phyloP scores from a whole-genome alignment of 306 rosid genomes.

The Acacia melanoxylon region DNA sequence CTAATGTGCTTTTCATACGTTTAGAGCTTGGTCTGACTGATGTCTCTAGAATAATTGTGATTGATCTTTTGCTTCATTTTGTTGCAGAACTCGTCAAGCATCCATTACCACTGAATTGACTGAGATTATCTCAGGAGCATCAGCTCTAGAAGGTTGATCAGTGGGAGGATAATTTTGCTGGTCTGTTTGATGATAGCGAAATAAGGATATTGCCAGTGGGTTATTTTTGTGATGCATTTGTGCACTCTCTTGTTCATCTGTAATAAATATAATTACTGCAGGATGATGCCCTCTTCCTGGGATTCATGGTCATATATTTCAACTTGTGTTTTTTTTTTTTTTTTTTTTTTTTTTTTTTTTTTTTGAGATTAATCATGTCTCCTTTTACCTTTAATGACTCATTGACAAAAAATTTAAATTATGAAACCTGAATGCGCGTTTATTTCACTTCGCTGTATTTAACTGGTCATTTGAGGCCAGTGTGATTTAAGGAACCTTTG shows the following conservation, averaged over 20 bases:
- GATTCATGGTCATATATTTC: constrained; percentile 31
- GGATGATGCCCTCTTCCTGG: constrained; percentile 38
- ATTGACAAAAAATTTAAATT: background rate
- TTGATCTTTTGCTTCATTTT: constrained; percentile 35
- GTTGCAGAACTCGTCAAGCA: constrained; percentile 95
- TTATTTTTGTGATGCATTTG: constrained; percentile 42
- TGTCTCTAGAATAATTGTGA: background rate
- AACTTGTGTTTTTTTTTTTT: constrained; percentile 32
- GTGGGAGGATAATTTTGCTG: constrained; percentile 22
- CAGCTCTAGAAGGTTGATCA: constrained; percentile 73
- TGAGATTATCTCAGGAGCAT: constrained; percentile 98
- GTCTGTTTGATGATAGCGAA: constrained; percentile 43
- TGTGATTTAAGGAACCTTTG: background rate
- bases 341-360: constrained; percentile 36
- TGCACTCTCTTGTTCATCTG: constrained; percentile 21
- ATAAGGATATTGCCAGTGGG: constrained; percentile 41
- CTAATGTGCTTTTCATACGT: background rate
- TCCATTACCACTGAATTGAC: constrained; percentile 96
- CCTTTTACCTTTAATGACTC: constrained; percentile 21
- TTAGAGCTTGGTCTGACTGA: background rate
- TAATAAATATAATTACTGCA: constrained; percentile 55
- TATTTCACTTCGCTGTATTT: background rate
- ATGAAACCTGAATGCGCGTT: constrained; percentile 2
- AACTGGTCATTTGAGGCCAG: background rate
- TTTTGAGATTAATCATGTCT: constrained; percentile 32